phyloP scores from a whole-genome alignment of 208 protist genomes.

The Trichomonas vaginalis region DNA sequence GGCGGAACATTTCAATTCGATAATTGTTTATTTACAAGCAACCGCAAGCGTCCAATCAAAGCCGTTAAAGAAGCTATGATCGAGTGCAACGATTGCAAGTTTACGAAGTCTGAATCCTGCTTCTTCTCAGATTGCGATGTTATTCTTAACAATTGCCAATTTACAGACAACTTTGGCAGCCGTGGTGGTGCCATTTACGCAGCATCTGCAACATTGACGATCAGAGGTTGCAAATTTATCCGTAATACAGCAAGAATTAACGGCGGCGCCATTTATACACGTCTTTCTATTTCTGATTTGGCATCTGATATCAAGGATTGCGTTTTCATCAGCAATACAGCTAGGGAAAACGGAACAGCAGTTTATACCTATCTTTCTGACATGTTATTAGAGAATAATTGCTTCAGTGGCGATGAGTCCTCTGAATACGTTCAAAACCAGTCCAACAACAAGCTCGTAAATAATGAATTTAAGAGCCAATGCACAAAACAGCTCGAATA shows the following conservation, averaged over 20 bases:
- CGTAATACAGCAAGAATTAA: background rate
- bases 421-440: background rate
- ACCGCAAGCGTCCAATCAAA: background rate
- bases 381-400: background rate
- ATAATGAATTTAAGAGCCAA: background rate
- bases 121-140: slow-evolving; percentile 16
- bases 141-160: background rate
- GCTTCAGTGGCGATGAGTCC: background rate
- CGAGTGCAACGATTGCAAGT: background rate
- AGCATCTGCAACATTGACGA: background rate
- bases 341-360: background rate
- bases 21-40: background rate
- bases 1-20: background rate
- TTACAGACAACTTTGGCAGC: background rate
- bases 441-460: background rate
- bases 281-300: background rate
- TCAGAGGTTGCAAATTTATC: background rate
- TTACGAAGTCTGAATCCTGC: background rate
- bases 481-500: background rate
- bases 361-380: background rate
- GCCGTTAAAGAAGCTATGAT: background rate
- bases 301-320: background rate
- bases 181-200: background rate
- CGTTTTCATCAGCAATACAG: background rate
- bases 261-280: background rate